Evolutionary conservation across 1,284 basidiomycete genomes (phyloP).

Genomic region (Pyrrhoderma noxium): DNA sequence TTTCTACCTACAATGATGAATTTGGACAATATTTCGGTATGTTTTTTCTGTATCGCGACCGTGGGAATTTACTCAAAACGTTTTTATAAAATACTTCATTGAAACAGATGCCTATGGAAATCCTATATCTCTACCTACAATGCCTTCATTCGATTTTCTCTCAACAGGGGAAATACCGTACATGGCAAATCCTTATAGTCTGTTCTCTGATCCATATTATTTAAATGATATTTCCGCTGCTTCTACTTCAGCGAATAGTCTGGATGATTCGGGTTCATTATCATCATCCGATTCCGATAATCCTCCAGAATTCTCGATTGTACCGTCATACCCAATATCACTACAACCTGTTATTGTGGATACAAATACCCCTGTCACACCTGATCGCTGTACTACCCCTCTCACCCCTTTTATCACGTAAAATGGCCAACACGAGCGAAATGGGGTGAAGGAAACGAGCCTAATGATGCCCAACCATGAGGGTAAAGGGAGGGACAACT

Average conservation of each 20-base stretch:
- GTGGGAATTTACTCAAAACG: too few species aligned
- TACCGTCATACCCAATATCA: background rate
- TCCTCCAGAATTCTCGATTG: background rate
- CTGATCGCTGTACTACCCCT: background rate
- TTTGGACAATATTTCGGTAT: too few species aligned
- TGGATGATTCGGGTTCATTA: background rate
- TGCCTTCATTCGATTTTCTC: background rate
- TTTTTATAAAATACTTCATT: background rate
- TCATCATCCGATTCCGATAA: background rate
- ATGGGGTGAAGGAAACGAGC: background rate
- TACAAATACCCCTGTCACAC: background rate
- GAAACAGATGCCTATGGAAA: background rate
- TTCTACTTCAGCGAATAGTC: background rate
- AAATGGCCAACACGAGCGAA: background rate
- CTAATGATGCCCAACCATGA: background rate
- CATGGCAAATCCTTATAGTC: background rate
- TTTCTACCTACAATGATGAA: too few species aligned
- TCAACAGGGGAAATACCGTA: background rate
- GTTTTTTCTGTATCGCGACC: too few species aligned
- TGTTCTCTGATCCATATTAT: background rate
- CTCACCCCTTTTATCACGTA: background rate
- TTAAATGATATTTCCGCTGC: background rate
- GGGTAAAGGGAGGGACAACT: too few species aligned
- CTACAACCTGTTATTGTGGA: background rate
- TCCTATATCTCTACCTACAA: background rate